phyloP scores from a whole-genome alignment of 1,284 basidiomycete genomes.

The Anthracocystis walkeri region DNA sequence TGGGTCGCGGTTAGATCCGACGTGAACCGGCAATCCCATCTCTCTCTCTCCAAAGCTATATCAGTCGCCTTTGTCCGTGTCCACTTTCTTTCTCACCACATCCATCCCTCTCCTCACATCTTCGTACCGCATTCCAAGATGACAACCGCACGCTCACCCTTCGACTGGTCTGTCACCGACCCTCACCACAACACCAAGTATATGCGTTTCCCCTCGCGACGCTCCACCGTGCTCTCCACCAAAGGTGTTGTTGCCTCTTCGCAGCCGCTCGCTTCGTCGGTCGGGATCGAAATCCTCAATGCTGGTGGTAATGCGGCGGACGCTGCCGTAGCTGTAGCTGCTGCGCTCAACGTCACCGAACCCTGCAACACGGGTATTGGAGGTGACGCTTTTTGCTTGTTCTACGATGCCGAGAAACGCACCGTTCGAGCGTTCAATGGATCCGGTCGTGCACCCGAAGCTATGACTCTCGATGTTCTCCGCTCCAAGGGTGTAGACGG shows the following conservation, averaged over 20 bases:
- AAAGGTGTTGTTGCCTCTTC: conserved; percentile 90
- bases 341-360: conserved; percentile 79
- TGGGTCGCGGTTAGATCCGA: neutral
- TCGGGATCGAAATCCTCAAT: conserved; percentile 86
- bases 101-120: neutral
- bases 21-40: neutral
- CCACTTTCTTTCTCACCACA: neutral
- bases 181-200: conserved; percentile 41
- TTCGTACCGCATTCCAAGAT: neutral
- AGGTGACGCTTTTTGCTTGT: conserved; percentile 90
- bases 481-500: conserved; percentile 79
- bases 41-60: neutral
- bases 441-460: conserved; percentile 81
- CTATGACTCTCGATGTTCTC: conserved; percentile 79
- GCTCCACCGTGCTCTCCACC: conserved; percentile 71
- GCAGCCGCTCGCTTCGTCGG: conserved; percentile 88
- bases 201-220: conserved; percentile 55
- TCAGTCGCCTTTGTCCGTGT: neutral
- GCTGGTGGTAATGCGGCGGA: conserved; percentile 88
- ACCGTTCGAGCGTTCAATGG: conserved; percentile 86
- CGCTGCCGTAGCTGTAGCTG: conserved; percentile 78
- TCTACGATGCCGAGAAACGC: conserved; percentile 84
- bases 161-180: conserved; percentile 46
- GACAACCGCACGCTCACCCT: conserved; percentile 22
- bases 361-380: conserved; percentile 72